Conservation (phyloP, 1,284 basidiomycete genomes). For the Cutaneotrichosporon arboriforme region DNA sequence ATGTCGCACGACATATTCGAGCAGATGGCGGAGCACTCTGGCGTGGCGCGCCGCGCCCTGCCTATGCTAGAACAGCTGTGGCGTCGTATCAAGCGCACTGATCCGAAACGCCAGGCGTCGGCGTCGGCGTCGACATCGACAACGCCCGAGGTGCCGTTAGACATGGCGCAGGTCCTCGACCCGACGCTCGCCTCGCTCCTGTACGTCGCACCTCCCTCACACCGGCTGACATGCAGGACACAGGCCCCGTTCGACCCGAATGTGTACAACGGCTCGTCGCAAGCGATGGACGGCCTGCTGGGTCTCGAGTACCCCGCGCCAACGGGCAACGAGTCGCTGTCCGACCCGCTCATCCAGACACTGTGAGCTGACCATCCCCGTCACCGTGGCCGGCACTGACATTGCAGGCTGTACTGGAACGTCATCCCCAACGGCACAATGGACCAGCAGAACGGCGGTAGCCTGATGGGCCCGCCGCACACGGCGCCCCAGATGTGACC, state of each 20-base stretch:
- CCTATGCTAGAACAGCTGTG: slow-evolving; percentile 15
- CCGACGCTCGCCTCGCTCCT: background rate
- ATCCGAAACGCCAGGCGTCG: slow-evolving; percentile 1
- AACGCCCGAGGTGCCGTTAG: background rate
- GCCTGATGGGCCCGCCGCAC: background rate
- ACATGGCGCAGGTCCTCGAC: background rate
- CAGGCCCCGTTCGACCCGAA: slow-evolving; percentile 5
- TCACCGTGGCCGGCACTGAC: slow-evolving; percentile 54
- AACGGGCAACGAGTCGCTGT: slow-evolving; percentile 1
- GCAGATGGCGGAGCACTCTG: slow-evolving; percentile 18
- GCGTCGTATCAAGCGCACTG: slow-evolving; percentile 8
- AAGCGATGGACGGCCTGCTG: slow-evolving; percentile 7
- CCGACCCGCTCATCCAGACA: slow-evolving; percentile 18
- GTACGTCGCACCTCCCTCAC: background rate
- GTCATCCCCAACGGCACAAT: slow-evolving; percentile 14
- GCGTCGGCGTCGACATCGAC: background rate
- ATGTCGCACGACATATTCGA: slow-evolving; percentile 16
- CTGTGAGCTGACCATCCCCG: slow-evolving; percentile 10
- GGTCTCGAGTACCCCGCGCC: slow-evolving; percentile 15
- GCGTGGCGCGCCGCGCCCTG: slow-evolving; percentile 13
- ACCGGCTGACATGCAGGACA: background rate
- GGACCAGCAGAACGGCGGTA: slow-evolving; percentile 5
- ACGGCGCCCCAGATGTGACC: slow-evolving; percentile 9
- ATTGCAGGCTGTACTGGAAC: slow-evolving; percentile 20
- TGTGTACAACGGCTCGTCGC: background rate